Evolutionary conservation across 2,329 filamentous ascomycete genomes (phyloP).

Genomic region (Scytalidium sp.): DNA sequence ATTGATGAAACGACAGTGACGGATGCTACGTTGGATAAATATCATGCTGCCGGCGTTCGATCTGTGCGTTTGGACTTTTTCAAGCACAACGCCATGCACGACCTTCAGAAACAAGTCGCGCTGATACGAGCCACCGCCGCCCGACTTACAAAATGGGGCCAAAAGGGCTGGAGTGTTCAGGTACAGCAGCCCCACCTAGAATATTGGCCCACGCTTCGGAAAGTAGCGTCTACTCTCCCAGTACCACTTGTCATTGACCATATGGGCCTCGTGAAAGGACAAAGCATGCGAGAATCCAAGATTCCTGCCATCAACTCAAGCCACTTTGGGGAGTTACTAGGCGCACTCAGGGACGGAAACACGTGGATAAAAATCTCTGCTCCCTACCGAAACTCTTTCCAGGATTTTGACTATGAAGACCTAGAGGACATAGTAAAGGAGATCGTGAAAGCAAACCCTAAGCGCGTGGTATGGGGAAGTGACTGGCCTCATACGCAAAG

Average conservation of each 20-base stretch:
- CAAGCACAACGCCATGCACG: constrained; percentile 32
- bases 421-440: constrained; percentile 27
- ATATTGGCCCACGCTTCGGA: constrained; percentile 16
- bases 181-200: constrained; percentile 23
- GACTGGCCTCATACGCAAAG: constrained; percentile 25
- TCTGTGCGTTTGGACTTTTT: constrained; percentile 35
- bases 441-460: constrained; percentile 30
- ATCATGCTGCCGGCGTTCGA: constrained; percentile 28
- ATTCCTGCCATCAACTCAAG: constrained; percentile 25
- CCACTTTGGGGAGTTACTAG: constrained; percentile 27
- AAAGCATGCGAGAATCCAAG: constrained; percentile 26
- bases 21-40: constrained; percentile 17
- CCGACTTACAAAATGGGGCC: constrained; percentile 12
- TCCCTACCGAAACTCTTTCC: constrained; percentile 31
- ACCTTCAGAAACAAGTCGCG: constrained; percentile 31
- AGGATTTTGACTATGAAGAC: constrained; percentile 29
- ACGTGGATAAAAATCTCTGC: constrained; percentile 36
- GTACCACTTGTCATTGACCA: constrained; percentile 32
- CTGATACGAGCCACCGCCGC: constrained; percentile 26
- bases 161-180: constrained; percentile 30
- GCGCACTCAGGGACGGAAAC: constrained; percentile 27
- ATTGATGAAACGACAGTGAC: constrained; percentile 22
- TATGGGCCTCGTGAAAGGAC: constrained; percentile 32
- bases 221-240: constrained; percentile 11
- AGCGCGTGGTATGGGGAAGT: constrained; percentile 33